These are phyloP conservation scores for Gossypium anomalum DNA, from an alignment of 345 rosid species.

Conservation along the genomic window DNA sequence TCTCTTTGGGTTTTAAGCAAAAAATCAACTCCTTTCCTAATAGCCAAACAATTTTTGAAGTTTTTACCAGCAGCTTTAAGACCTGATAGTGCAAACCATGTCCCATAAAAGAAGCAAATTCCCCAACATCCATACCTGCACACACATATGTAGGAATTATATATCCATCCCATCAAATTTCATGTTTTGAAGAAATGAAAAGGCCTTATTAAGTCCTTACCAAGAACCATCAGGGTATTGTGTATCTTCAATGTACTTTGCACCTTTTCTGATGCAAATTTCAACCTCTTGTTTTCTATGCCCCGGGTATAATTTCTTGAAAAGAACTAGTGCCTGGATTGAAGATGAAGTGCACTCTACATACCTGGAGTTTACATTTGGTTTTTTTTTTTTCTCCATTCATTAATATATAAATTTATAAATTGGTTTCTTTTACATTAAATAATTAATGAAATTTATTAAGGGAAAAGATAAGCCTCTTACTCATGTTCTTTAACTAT, in stretches of 20 bases:
- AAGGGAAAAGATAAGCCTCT: neutral
- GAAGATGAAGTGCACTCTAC: slow-evolving; percentile 50
- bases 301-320: slow-evolving; percentile 34
- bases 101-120: slow-evolving; percentile 23
- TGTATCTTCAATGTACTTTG: slow-evolving; percentile 27
- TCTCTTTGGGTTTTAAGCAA: slow-evolving; percentile 16
- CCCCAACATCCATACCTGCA: slow-evolving; percentile 25
- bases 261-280: slow-evolving; percentile 34
- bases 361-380: neutral
- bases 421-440: no score
- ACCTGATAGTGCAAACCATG: slow-evolving; percentile 26
- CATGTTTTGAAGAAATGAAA: neutral
- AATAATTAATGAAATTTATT: no score
- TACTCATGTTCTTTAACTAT: neutral
- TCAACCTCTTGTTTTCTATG: slow-evolving; percentile 41
- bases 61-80: slow-evolving; percentile 22
- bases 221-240: slow-evolving; percentile 55
- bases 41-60: slow-evolving; percentile 1
- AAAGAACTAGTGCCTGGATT: slow-evolving; percentile 39
- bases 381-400: neutral
- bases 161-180: neutral
- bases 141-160: neutral
- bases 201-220: neutral
- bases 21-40: slow-evolving; percentile 12
- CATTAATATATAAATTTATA: no score